A percentile compares a stretch with the other conserved stretches of the same genome.
phyloP scores from a whole-genome alignment of 768 basidiomycete genomes.

The Rhodosporidiobolus odoratus region DNA sequence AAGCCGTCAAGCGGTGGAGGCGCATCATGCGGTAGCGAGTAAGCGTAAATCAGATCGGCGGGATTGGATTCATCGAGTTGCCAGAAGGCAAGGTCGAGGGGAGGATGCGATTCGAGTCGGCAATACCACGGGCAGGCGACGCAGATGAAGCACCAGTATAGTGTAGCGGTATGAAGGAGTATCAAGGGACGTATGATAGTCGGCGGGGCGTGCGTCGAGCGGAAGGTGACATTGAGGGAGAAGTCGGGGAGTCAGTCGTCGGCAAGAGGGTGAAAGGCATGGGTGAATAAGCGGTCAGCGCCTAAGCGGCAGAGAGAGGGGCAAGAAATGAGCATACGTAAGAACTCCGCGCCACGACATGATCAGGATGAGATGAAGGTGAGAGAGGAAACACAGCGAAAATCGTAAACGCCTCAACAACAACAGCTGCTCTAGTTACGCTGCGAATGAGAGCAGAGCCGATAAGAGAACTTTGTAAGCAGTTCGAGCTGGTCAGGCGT shows the following conservation, averaged over 20 bases:
- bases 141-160: too few relatives aligned
- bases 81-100: too few relatives aligned
- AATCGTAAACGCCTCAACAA: too few relatives aligned
- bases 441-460: too few relatives aligned
- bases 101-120: too few relatives aligned
- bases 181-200: background rate
- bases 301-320: background rate
- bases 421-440: too few relatives aligned
- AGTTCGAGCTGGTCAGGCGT: too few relatives aligned
- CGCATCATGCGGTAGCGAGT: background rate
- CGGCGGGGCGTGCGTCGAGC: background rate
- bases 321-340: constrained; percentile 3
- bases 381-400: background rate
- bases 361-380: background rate
- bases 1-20: background rate
- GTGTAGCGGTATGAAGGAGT: too few relatives aligned
- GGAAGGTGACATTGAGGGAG: background rate
- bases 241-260: background rate
- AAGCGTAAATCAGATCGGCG: too few relatives aligned
- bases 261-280: background rate
- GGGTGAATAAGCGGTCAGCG: background rate
- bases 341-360: constrained; percentile 33
- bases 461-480: too few relatives aligned
- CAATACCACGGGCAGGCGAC: too few relatives aligned
- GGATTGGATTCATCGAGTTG: too few relatives aligned